Conservation (phyloP, 345 rosid species). For the Hirschfeldia incana region DNA sequence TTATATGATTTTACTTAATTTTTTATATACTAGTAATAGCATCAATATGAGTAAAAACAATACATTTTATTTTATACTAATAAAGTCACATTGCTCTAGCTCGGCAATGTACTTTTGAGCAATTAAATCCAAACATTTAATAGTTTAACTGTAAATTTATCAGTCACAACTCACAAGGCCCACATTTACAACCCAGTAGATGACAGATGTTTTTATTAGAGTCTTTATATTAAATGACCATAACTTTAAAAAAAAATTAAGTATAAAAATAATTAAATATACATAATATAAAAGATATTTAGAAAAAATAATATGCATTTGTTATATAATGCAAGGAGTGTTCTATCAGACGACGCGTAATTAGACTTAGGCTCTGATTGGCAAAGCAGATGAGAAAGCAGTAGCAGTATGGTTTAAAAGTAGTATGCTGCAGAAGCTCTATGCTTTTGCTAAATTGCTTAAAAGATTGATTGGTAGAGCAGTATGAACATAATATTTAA, state of each 20-base stretch:
- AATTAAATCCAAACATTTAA: constrained; percentile 4
- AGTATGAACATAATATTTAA: too few relatives aligned
- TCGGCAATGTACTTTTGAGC: not conserved
- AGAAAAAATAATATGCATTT: too few relatives aligned
- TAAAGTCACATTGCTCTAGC: not conserved
- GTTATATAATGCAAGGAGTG: too few relatives aligned
- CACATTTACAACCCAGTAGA: not conserved
- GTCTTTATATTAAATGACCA: not conserved
- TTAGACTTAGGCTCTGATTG: too few relatives aligned
- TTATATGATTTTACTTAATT: not conserved
- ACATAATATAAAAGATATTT: too few relatives aligned
- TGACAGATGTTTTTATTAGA: not conserved
- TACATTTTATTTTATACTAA: not conserved
- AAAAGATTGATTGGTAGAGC: too few relatives aligned
- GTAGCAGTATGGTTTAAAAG: too few relatives aligned
- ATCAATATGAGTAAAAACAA: not conserved
- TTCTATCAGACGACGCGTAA: too few relatives aligned
- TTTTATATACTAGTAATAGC: not conserved
- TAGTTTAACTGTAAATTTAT: not conserved
- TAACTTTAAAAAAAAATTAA: not conserved
- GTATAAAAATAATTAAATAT: not conserved
- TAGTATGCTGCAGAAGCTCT: too few relatives aligned
- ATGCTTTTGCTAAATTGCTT: too few relatives aligned
- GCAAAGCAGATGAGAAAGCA: too few relatives aligned
- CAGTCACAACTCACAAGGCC: not conserved